Conservation (phyloP, 805 yeast genomes). For the Saturnispora quitensis region DNA sequence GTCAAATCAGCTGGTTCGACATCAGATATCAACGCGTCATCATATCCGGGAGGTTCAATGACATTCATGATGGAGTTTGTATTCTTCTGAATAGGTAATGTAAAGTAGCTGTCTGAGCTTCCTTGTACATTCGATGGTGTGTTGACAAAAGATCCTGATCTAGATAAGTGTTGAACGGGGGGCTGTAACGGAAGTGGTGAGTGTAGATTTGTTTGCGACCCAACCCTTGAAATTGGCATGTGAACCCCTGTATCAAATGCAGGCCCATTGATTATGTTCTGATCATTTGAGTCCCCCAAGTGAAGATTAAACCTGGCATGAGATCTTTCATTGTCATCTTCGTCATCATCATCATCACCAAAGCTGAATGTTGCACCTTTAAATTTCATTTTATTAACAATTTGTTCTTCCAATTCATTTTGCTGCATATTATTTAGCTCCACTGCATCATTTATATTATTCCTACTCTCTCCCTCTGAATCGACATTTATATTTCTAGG, state of each 20-base stretch:
- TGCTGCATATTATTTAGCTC: neutral
- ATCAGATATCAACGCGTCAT: slow-evolving; percentile 59
- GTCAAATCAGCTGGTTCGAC: slow-evolving; percentile 44
- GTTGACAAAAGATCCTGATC: slow-evolving; percentile 42
- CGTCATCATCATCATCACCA: slow-evolving; percentile 6
- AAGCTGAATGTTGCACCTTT: slow-evolving; percentile 6
- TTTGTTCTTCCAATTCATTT: neutral
- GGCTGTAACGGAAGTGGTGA: slow-evolving; percentile 21
- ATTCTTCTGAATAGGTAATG: neutral
- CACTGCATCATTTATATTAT: neutral
- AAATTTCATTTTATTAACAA: neutral
- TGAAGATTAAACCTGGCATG: neutral
- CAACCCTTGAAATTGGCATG: slow-evolving; percentile 15
- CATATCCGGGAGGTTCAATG: slow-evolving; percentile 77
- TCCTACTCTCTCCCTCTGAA: neutral
- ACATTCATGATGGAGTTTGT: neutral
- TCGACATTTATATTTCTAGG: neutral
- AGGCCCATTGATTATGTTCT: slow-evolving; percentile 15
- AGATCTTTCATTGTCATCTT: neutral
- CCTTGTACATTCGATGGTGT: slow-evolving; percentile 7
- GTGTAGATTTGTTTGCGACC: slow-evolving; percentile 2
- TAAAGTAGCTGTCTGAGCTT: neutral
- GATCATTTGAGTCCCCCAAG: neutral
- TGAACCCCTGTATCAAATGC: slow-evolving; percentile 15
- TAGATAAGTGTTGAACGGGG: slow-evolving; percentile 52